Evolutionary conservation across 2,329 filamentous ascomycete species (phyloP), one percentile per base, ranked within the genome.

Genomic region (Aspergillus caelatus): DNA sequence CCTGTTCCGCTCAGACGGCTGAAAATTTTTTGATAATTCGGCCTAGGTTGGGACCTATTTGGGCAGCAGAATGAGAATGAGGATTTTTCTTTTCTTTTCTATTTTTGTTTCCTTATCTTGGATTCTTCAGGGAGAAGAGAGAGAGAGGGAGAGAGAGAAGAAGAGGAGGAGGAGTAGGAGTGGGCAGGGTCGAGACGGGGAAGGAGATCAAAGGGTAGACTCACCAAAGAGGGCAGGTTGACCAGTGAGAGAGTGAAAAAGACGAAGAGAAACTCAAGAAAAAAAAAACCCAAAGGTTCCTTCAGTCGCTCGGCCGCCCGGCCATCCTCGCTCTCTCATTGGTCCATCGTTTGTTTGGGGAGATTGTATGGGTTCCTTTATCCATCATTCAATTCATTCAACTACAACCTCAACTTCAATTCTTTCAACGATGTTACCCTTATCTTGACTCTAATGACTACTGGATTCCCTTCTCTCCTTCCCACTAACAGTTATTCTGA

Each of bases 1-100:
- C 55, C 45, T 41, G 45, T 60, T 54, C 48, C 57, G 57, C 43
- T 36, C 46, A 34, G 46, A 52, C 57, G 46, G 46, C 36, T 62
- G 52, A 55, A 55, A 55, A 39, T 23, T 55, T 39, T 39, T 36
- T 23, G 52, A 55, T 55, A 39, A 55, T 36, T 36, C n/a, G 52
- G 52, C 32, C 34, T 55, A 21, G 52, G 28, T 39, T 55, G 34
- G 50, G 23, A 36, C n/a, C 12, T 26, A 4, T 23, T 26, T 32
- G 16, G 26, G 11, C n/a, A 39, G 39, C 32, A 48, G 32, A 50
- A 61, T 53, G 59, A 64, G 54, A 61, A 34, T 30, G 34, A 57
- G 59, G 45, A 48, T 52, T 41, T 41, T 41, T 19, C 39, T 9
- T 41, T 41, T 41, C 7, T 19, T n/a, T 41, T n/a, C 9, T 41